Base-by-base conservation (phyloP, 306 rosid genomes). In the Abrus precatorius region DNA sequence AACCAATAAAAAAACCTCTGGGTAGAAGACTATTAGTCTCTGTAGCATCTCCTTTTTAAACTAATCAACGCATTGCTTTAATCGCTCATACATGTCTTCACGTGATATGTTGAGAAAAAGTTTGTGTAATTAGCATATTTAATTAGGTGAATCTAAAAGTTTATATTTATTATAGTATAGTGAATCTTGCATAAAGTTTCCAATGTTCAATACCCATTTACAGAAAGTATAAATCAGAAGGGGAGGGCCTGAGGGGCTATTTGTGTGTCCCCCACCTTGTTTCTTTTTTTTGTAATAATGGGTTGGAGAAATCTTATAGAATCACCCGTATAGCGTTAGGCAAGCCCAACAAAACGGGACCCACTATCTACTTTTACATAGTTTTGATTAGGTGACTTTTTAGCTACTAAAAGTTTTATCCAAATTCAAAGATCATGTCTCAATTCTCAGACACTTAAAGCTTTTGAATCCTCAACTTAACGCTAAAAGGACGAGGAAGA, bases 301-400 rank as follows among this genome's bases (percentile, higher is more conserved):
- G 80, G 90, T 90, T 88, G 93, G 90, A 86, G 91, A 87, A 85
- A 82, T 73, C 91, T 87, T 86, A 74, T 69, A 76, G 78, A 57
- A 84, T 85, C 82, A 61, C 54, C 84, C 78, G 0, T 65, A 43
- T 49, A 61, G 82, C 54, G 94, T 85, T 87, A 80, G 93, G 90
- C 91, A 85, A 68, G 55, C 54, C 87, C 92, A 91, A 85, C 88
- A 69, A 87, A 84, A 80, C 3, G 14, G 94, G 89, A 64, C 96
- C 99, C 92, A 77, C 89, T 9, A 29, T 28, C 66, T 29, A 54
- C 84, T 67, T 79, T 62, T 48, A 40, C 53, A 29, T 49, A 45
- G 78, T 77, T 67, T 69, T 81, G 83, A 82, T 89, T 87, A 83
- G 47, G 79, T 70, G 36, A 78, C 85, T 82, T 83, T 54, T 85